Conservation (phyloP, 1,284 basidiomycete genomes). For the Boletellus dicymbophilus region DNA sequence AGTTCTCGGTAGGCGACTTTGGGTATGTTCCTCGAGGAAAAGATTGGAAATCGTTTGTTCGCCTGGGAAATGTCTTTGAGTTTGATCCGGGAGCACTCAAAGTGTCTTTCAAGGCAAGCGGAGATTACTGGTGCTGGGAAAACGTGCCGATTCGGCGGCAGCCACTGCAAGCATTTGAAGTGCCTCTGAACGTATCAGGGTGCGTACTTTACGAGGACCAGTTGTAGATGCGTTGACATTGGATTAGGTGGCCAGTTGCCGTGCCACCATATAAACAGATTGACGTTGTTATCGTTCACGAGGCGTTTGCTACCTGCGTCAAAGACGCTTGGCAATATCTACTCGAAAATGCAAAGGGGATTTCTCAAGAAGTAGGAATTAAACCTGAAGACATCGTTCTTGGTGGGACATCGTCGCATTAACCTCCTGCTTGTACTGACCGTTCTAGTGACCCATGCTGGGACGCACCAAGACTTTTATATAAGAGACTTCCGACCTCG, state of each 20-base stretch:
- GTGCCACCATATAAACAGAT: slow-evolving; percentile 39
- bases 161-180: slow-evolving; percentile 31
- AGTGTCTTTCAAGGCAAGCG: slow-evolving; percentile 22
- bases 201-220: slow-evolving; percentile 21
- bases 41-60: slow-evolving; percentile 40
- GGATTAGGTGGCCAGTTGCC: slow-evolving; percentile 46
- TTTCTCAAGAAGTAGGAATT: slow-evolving; percentile 38
- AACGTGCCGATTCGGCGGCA: slow-evolving; percentile 26
- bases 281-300: slow-evolving; percentile 41
- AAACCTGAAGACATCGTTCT: slow-evolving; percentile 47
- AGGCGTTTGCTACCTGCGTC: slow-evolving; percentile 29
- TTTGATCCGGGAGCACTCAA: slow-evolving; percentile 24
- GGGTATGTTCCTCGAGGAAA: slow-evolving; percentile 43
- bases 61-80: slow-evolving; percentile 42
- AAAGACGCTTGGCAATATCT: slow-evolving; percentile 48
- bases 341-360: slow-evolving; percentile 34
- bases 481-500: slow-evolving; percentile 34
- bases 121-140: slow-evolving; percentile 40
- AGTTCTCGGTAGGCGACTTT: slow-evolving; percentile 46
- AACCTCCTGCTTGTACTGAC: slow-evolving; percentile 1
- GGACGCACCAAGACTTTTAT: slow-evolving; percentile 40
- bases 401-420: slow-evolving; percentile 30
- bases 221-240: slow-evolving; percentile 2
- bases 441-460: slow-evolving; percentile 38
- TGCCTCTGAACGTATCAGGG: slow-evolving; percentile 41